Conservation (phyloP, 1,284 basidiomycete genomes). For the Naganishia liquefaciens region DNA sequence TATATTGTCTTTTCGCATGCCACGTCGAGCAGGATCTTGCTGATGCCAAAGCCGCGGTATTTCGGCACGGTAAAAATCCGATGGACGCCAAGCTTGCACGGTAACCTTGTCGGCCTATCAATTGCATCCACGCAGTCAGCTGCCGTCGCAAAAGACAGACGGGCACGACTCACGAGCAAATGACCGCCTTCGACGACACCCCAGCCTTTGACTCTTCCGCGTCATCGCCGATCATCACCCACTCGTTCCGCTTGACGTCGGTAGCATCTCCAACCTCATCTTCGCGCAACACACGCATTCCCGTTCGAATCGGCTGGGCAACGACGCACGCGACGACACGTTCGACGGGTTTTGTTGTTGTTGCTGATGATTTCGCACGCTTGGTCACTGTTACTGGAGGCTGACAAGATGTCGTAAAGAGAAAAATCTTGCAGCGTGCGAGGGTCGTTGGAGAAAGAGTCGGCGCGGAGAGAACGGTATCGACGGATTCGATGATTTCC, state of each 20-base stretch:
- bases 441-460: constrained; percentile 48
- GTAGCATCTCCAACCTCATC: constrained; percentile 33
- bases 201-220: not conserved
- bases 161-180: constrained; percentile 53
- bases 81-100: constrained; percentile 55
- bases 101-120: constrained; percentile 46
- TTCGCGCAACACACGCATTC: constrained; percentile 45
- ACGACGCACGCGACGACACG: constrained; percentile 54
- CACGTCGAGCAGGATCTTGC: constrained; percentile 47
- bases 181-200: constrained; percentile 38
- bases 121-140: not conserved
- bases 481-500: constrained; percentile 52
- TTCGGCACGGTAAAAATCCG: constrained; percentile 55
- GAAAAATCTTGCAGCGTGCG: constrained; percentile 50
- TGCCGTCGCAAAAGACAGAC: not conserved
- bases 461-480: constrained; percentile 53
- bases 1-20: constrained; percentile 52
- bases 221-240: constrained; percentile 36
- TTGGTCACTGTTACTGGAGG: constrained; percentile 33
- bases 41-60: constrained; percentile 49
- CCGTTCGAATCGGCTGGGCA: constrained; percentile 52
- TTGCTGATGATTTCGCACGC: constrained; percentile 29
- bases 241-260: constrained; percentile 29
- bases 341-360: constrained; percentile 36
- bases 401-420: constrained; percentile 48